Base-by-base conservation (phyloP, 2,329 filamentous ascomycete genomes). In the Trematosphaeria pertusa region DNA sequence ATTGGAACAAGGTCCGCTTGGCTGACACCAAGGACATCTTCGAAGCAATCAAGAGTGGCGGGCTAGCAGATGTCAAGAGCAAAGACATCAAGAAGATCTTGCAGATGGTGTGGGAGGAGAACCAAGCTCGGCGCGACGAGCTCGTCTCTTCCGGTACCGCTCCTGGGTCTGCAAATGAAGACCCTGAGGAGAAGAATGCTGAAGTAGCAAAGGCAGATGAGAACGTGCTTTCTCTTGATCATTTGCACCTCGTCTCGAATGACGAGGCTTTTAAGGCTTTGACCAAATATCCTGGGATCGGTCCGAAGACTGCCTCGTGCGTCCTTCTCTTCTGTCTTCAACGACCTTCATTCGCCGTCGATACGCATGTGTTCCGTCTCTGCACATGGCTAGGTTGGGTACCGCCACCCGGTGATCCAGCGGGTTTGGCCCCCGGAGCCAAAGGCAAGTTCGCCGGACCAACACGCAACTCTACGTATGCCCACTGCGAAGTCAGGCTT, bases 71-170 rank as follows among this genome's bases (percentile, higher is more conserved):
- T n/a, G 77, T 78, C 12, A 94, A 92, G 70, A 86, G 84, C 48
- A 85, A 81, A 41, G 78, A 86, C 55, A 89, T 95, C 62, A 91
- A 92, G 66, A 72, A 73, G 12, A 90, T 90, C 26, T 76, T 95
- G 7, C 82, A 90, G 40, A 83, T 85, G 70, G 87, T 91, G 0
- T 84, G 87, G 61, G 75, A 84, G 34, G 85, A 90, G 56, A 90
- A 89, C 28, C 76, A 82, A 56, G 71, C 74, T n/a, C 79, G 83
- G 9, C 78, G 76, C 15, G 71, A 80, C 15, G 78, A 77, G 0
- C 75, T 85, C 17, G 30, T 58, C 11, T 56, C 63, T 11, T 58
- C 59, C 47, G 73, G 73, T n/a, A 43, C 52, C 12, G 64, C 67
- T 2, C 64, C 74, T 3, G 71, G 76, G 2, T 75, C 75, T 0